Conservation (phyloP, 2,329 filamentous ascomycete species). For the Domatiomyces catenatus region DNA sequence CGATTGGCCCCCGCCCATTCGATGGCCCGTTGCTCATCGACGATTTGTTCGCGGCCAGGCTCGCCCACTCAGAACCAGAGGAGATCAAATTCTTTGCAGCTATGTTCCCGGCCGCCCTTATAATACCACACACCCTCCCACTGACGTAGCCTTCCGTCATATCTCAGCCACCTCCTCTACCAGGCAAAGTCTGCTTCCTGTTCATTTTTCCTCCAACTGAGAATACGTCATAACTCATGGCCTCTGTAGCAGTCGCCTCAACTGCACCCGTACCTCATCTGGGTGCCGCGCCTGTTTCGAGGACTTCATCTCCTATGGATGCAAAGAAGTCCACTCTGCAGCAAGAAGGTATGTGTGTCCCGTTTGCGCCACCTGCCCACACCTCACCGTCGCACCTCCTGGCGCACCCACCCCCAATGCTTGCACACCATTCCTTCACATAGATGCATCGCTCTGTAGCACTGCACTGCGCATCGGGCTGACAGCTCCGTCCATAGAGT, state of each 20-base stretch:
- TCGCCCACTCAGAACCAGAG: background rate
- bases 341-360: slow-evolving; percentile 27
- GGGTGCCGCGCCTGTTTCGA: slow-evolving; percentile 18
- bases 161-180: slow-evolving; percentile 1
- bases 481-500: background rate
- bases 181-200: background rate
- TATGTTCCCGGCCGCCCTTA: background rate
- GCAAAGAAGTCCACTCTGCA: slow-evolving; percentile 26
- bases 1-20: background rate
- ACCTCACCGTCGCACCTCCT: background rate
- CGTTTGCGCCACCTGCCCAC: background rate
- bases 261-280: slow-evolving; percentile 5
- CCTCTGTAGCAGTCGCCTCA: slow-evolving; percentile 1
- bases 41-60: background rate
- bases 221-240: slow-evolving; percentile 2
- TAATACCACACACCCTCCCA: background rate
- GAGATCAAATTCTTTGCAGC: background rate
- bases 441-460: background rate
- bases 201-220: background rate
- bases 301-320: slow-evolving; percentile 29
- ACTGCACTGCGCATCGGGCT: background rate
- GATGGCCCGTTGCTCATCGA: background rate
- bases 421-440: background rate
- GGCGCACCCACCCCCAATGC: background rate
- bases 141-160: slow-evolving; percentile 2